phyloP scores from a whole-genome alignment of 2,329 filamentous ascomycete species.

The Sporothrix globosa region DNA sequence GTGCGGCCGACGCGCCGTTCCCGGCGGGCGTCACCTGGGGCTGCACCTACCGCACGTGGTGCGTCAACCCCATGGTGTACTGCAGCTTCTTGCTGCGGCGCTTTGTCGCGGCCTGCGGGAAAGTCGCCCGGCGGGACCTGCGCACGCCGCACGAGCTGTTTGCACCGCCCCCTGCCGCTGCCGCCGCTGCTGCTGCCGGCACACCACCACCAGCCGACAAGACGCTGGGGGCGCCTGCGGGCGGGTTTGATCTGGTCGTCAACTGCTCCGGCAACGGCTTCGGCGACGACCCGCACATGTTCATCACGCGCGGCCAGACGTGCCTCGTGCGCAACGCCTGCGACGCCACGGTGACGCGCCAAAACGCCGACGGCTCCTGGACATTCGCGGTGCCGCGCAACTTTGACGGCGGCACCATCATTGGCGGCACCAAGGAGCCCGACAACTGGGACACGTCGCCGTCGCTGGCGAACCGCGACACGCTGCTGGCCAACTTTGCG shows the following conservation, averaged over 20 bases:
- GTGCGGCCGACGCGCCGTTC: neutral
- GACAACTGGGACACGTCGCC: conserved; percentile 59
- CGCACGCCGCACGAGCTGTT: conserved; percentile 48
- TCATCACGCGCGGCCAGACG: conserved; percentile 54
- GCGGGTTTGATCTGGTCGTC: conserved; percentile 44
- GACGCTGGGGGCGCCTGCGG: conserved; percentile 15
- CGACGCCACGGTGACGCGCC: conserved; percentile 57
- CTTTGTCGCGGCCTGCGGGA: conserved; percentile 47
- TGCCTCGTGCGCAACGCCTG: conserved; percentile 49
- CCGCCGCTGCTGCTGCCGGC: neutral
- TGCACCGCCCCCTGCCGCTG: conserved; percentile 34
- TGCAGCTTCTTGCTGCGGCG: conserved; percentile 52
- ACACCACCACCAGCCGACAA: neutral
- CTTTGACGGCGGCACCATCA: conserved; percentile 64
- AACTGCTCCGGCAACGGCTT: conserved; percentile 55
- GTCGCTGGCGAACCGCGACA: conserved; percentile 50
- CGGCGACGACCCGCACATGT: conserved; percentile 44
- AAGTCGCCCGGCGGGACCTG: conserved; percentile 44
- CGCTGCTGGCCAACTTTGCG: conserved; percentile 49
- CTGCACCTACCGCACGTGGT: conserved; percentile 58
- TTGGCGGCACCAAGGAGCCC: conserved; percentile 67
- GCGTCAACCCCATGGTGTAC: conserved; percentile 59
- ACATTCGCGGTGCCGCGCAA: conserved; percentile 65
- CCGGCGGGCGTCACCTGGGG: conserved; percentile 51
- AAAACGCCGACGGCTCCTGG: conserved; percentile 66